Evolutionary conservation across 2,329 filamentous ascomycete species (phyloP).

Genomic region (Rachicladosporium sp.): DNA sequence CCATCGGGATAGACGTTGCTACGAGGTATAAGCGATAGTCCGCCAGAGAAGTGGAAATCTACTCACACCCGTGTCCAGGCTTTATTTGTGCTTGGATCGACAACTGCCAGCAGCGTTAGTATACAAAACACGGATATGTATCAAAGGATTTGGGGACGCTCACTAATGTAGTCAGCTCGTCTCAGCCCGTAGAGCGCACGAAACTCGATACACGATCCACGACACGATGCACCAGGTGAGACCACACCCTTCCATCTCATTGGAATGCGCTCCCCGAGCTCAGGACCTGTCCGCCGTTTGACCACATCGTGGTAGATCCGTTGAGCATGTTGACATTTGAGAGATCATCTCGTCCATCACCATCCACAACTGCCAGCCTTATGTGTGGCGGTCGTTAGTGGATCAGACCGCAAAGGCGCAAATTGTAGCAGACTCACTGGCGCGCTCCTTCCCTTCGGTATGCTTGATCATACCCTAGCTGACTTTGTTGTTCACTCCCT

Average conservation of each 20-base stretch:
- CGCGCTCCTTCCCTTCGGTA: conserved; percentile 5
- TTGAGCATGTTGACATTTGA: conserved; percentile 8
- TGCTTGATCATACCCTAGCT: conserved; percentile 6
- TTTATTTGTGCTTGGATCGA: too few species aligned
- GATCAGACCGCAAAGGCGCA: too few species aligned
- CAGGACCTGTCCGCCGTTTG: conserved; percentile 1
- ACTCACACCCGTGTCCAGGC: too few species aligned
- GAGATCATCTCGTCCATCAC: conserved; percentile 6
- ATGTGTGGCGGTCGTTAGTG: too few species aligned
- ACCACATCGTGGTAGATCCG: conserved; percentile 3
- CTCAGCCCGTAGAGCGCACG: conserved; percentile 1
- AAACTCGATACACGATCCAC: conserved; percentile 4
- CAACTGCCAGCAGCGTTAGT: too few species aligned
- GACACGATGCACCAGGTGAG: conserved; percentile 1
- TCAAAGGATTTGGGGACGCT: too few species aligned
- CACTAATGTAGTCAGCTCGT: conserved; percentile 3
- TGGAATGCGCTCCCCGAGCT: conserved; percentile 4
- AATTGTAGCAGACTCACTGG: too few species aligned
- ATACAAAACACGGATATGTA: too few species aligned
- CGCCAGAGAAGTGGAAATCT: too few species aligned
- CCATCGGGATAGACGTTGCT: too few species aligned
- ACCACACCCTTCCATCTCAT: conserved; percentile 2
- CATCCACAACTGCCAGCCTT: conserved; percentile 8
- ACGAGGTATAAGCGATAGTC: too few species aligned
- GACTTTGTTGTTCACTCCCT: conserved; percentile 2